Evolutionary conservation across 169 alveolate genomes (phyloP).

Genomic region (Plasmodium sp.): DNA sequence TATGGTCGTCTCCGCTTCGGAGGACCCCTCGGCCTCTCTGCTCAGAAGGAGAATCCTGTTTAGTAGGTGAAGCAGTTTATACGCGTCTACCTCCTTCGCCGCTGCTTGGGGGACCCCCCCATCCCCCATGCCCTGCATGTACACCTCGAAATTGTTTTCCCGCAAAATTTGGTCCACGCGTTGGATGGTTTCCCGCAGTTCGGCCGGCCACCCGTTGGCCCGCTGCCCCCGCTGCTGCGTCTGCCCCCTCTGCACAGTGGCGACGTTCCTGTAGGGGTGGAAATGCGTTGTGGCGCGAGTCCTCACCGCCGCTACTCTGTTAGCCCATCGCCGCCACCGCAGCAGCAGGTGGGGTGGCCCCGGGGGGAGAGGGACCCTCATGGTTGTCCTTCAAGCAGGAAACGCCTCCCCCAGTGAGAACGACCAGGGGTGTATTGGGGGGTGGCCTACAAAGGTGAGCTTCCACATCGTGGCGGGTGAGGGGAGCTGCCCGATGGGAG

Average conservation of each 20-base stretch:
- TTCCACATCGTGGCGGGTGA: background rate
- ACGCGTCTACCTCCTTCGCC: slow-evolving; percentile 31
- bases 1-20: background rate
- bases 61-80: slow-evolving; percentile 25
- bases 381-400: background rate
- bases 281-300: background rate
- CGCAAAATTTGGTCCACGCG: slow-evolving; percentile 20
- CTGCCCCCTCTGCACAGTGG: background rate
- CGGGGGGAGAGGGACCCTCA: background rate
- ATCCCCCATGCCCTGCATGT: background rate
- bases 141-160: slow-evolving; percentile 31
- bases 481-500: background rate
- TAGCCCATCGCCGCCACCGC: background rate
- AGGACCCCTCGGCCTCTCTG: background rate
- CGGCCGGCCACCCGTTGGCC: background rate
- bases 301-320: background rate
- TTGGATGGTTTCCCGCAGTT: slow-evolving; percentile 4
- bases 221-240: background rate
- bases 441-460: background rate
- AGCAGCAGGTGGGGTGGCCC: background rate
- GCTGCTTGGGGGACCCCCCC: background rate
- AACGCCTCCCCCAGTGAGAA: background rate
- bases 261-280: background rate
- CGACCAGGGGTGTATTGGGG: too few relatives aligned
- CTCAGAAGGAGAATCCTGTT: slow-evolving; percentile 44